These are phyloP conservation scores for Penicillium fimorum DNA, from an alignment of 495 filamentous ascomycete species.

Conservation along the genomic window DNA sequence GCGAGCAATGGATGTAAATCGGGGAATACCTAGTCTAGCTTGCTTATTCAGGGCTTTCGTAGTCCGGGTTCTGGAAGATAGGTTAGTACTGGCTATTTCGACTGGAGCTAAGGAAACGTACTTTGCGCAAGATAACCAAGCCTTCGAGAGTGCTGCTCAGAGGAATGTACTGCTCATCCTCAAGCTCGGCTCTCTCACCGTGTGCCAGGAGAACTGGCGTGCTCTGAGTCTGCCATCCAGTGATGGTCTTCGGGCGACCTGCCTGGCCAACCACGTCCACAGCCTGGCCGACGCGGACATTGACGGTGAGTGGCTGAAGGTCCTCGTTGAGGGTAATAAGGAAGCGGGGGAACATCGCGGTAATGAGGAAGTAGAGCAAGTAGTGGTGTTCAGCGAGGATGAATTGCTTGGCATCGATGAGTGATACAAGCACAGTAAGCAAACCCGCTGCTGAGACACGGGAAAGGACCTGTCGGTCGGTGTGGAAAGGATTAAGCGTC, in stretches of 20 bases:
- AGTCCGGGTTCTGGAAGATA: conserved; percentile 51
- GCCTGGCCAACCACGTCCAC: conserved; percentile 98
- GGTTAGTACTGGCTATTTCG: conserved; percentile 25
- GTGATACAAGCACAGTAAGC: conserved; percentile 81
- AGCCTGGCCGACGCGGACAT: conserved; percentile 94
- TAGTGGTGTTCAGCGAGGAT: conserved; percentile 87
- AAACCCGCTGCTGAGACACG: conserved; percentile 87
- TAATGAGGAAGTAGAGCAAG: conserved; percentile 94
- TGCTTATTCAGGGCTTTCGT: conserved; percentile 45
- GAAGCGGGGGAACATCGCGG: conserved; percentile 96
- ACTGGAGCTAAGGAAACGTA: conserved; percentile 39
- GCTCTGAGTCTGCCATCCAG: conserved; percentile 98
- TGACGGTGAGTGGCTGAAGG: conserved; percentile 88
- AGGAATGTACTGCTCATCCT: conserved; percentile 95
- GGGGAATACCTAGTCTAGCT: conserved; percentile 23
- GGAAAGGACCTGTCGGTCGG: conserved; percentile 91
- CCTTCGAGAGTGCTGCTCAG: conserved; percentile 90
- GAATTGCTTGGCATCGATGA: conserved; percentile 95
- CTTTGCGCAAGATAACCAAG: conserved; percentile 94
- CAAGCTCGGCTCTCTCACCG: conserved; percentile 92
- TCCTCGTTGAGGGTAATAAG: conserved; percentile 94
- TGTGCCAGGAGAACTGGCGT: conserved; percentile 90
- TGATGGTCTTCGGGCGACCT: conserved; percentile 96
- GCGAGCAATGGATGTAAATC: conserved; percentile 19
- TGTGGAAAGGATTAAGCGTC: conserved; percentile 95